Evolutionary conservation across 441 rosid species (phyloP).

Genomic region (Brassica hybrid): DNA sequence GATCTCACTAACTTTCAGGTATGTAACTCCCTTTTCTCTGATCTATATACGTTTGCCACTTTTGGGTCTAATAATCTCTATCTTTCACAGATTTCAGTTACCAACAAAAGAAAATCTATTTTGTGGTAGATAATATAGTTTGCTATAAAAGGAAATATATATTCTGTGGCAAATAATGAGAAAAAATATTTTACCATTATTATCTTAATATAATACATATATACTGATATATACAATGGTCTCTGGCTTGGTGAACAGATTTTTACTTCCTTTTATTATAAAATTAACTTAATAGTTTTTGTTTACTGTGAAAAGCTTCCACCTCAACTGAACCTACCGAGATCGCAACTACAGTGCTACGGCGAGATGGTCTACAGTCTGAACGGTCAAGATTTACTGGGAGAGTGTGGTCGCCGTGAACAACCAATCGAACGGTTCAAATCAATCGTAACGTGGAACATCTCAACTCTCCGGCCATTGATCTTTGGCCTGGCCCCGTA

Average conservation of each 20-base stretch:
- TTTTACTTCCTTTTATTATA: not conserved
- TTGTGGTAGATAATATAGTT: not conserved
- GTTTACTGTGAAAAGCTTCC: conserved; percentile 55
- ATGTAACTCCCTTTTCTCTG: not conserved
- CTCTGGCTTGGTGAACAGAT: not conserved
- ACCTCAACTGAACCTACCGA: conserved; percentile 73
- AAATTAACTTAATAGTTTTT: not conserved
- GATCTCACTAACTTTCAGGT: conserved; percentile 75
- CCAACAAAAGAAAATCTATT: not conserved
- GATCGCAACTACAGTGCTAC: conserved; percentile 80
- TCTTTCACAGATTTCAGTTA: not conserved
- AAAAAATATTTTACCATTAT: not conserved
- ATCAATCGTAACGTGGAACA: conserved; percentile 66
- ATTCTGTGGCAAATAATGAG: not conserved
- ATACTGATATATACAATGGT: not conserved
- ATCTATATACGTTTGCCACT: not conserved
- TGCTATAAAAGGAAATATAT: not conserved
- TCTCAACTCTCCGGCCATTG: conserved; percentile 62
- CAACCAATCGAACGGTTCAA: conserved; percentile 59
- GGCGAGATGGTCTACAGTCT: conserved; percentile 69
- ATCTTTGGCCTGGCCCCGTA: conserved; percentile 78
- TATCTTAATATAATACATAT: not conserved
- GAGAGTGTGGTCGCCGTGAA: conserved; percentile 50
- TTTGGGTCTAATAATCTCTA: not conserved
- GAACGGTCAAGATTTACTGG: conserved; percentile 50